Conservation (phyloP, 345 rosid genomes). For the Rhodamnia argentea region DNA sequence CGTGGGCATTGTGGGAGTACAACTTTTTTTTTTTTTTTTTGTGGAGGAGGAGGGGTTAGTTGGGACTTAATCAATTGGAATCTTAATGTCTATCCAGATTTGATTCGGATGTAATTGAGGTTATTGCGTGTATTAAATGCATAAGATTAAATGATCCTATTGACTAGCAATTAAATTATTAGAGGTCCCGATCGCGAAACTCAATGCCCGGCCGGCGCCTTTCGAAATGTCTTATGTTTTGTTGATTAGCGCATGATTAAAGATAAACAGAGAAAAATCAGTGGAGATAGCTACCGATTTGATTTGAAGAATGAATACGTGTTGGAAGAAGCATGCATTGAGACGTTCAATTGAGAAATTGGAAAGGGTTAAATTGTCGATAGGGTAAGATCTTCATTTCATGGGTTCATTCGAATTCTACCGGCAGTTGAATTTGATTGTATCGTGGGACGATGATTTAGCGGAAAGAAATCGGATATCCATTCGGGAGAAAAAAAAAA, state of each 20-base stretch:
- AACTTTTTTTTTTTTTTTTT: neutral
- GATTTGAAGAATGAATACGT: neutral
- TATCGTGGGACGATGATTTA: neutral
- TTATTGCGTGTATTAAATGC: neutral
- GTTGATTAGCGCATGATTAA: neutral
- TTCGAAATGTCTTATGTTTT: neutral
- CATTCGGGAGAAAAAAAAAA: neutral
- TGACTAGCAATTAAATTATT: neutral
- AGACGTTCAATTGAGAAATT: neutral
- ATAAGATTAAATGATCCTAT: neutral
- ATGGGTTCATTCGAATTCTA: neutral
- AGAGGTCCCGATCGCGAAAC: fast-evolving
- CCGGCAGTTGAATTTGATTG: neutral
- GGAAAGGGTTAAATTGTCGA: fast-evolving
- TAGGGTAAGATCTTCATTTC: neutral
- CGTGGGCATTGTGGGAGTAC: neutral
- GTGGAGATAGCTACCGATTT: neutral
- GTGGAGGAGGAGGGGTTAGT: neutral
- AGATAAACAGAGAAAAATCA: fast-evolving
- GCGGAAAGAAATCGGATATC: neutral
- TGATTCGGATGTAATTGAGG: neutral
- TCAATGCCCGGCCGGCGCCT: neutral
- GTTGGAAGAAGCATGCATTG: fast-evolving
- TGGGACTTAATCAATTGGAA: neutral
- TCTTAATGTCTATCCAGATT: neutral